Percentiles rank a stretch among this genome's conserved stretches.
Conservation (phyloP, 2,329 filamentous ascomycete species). For the Seiridium cupressi region DNA sequence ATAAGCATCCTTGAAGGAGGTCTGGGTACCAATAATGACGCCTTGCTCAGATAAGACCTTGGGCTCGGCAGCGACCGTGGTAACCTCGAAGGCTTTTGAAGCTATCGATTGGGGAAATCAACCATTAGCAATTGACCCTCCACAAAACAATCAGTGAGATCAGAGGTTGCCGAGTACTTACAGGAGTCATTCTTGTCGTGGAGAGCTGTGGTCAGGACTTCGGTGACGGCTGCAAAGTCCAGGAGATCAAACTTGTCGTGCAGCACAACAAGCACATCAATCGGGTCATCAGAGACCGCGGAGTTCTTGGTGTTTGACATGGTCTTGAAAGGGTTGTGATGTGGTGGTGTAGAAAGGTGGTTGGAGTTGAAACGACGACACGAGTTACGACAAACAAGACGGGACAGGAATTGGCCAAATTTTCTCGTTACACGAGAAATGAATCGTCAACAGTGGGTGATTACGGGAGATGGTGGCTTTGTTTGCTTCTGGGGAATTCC, state of each 20-base stretch:
- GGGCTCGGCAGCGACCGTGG: constrained; percentile 51
- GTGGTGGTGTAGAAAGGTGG: background rate
- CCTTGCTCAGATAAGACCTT: constrained; percentile 61
- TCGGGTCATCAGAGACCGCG: constrained; percentile 57
- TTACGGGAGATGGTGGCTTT: background rate
- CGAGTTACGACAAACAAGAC: background rate
- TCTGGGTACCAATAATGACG: constrained; percentile 69
- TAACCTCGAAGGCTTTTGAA: constrained; percentile 58
- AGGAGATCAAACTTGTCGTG: constrained; percentile 59
- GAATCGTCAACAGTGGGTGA: background rate
- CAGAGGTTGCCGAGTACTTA: constrained; percentile 31
- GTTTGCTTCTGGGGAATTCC: background rate
- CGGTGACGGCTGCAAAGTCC: constrained; percentile 55
- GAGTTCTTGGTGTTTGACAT: constrained; percentile 57
- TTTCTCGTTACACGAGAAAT: background rate
- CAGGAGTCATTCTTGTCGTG: constrained; percentile 53
- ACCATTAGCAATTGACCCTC: background rate
- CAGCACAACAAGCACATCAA: constrained; percentile 60
- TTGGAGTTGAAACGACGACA: background rate
- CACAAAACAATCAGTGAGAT: background rate
- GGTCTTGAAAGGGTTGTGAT: constrained; percentile 14
- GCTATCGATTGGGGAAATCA: constrained; percentile 29
- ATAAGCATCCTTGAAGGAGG: constrained; percentile 76
- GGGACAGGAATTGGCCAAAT: background rate
- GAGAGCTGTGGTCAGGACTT: constrained; percentile 48